A percentile compares a stretch with the other conserved stretches of the same genome.
These are phyloP conservation scores for Camillea tinctor DNA, from an alignment of 2,329 filamentous ascomycete species.

Conservation along the genomic window DNA sequence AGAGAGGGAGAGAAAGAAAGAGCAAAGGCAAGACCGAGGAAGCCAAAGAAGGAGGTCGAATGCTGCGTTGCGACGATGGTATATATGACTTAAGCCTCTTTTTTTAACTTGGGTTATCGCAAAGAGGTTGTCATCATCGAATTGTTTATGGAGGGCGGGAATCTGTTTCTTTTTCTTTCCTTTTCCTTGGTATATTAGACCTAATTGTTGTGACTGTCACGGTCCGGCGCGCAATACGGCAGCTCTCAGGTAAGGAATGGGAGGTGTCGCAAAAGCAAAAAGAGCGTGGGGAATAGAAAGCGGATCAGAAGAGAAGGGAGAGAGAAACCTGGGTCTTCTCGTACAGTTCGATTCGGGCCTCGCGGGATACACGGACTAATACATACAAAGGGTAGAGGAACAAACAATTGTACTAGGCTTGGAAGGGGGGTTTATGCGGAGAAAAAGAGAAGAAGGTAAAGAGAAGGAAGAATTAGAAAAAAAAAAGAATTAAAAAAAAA, in stretches of 20 bases:
- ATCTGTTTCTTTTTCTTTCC: background rate
- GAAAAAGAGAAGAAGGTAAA: background rate
- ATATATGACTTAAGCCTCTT: too few relatives aligned
- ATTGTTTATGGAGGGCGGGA: background rate
- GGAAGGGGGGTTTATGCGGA: background rate
- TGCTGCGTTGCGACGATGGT: background rate
- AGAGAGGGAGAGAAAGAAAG: background rate
- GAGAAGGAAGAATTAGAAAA: too few relatives aligned
- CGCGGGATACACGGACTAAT: background rate
- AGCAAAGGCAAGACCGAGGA: too few relatives aligned
- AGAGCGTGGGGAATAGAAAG: background rate
- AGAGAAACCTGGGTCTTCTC: background rate
- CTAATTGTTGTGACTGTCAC: background rate
- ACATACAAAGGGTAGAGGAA: slow-evolving; percentile 17
- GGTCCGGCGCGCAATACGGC: background rate
- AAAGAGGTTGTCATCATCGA: slow-evolving; percentile 8
- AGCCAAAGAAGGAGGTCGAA: background rate
- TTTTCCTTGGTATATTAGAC: background rate
- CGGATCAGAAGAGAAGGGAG: background rate
- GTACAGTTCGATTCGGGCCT: background rate
- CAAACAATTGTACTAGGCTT: slow-evolving; percentile 18
- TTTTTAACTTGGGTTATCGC: background rate
- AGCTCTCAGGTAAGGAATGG: background rate
- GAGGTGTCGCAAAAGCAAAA: background rate
- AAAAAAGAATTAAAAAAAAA: too few relatives aligned